phyloP scores from a whole-genome alignment of 225 moss, liverwort and hornwort genomes.

The Antitrichia curtipendula region DNA sequence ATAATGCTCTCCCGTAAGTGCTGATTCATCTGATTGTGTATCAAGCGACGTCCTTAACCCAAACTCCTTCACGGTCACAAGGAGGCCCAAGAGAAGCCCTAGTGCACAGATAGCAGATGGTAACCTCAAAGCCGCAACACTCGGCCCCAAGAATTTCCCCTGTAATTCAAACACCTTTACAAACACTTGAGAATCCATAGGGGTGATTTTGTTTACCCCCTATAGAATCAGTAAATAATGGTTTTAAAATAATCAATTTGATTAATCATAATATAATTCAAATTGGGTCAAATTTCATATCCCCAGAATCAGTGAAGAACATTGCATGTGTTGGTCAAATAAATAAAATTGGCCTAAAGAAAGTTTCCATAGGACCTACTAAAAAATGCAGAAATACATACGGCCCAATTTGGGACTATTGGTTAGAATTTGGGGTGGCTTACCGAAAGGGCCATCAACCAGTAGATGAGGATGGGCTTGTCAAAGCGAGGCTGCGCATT shows the following conservation, averaged over 20 bases:
- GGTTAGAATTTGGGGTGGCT: not conserved
- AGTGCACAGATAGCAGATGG: slow-evolving; percentile 48
- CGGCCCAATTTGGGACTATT: not conserved
- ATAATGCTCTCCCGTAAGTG: slow-evolving; percentile 1
- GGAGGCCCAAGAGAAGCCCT: slow-evolving; percentile 43
- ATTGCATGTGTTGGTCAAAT: not conserved
- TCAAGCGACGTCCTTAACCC: slow-evolving; percentile 11
- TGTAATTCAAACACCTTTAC: not conserved
- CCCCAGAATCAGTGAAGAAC: not conserved
- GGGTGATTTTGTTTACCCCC: not conserved
- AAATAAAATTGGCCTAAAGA: not conserved
- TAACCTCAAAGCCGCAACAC: slow-evolving; percentile 46
- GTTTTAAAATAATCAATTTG: not conserved
- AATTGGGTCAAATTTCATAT: not conserved
- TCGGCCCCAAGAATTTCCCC: slow-evolving; percentile 42
- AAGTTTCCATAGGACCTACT: not conserved
- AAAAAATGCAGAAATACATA: not conserved
- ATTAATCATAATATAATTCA: not conserved
- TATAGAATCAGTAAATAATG: not conserved
- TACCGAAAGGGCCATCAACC: slow-evolving; percentile 66
- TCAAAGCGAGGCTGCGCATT: slow-evolving; percentile 57
- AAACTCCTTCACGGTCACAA: slow-evolving; percentile 43
- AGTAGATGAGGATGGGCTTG: slow-evolving; percentile 47
- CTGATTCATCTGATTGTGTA: not conserved
- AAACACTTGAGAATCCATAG: not conserved